Base-by-base conservation (phyloP, 1,284 basidiomycete genomes). In the Pholiota adiposa region DNA sequence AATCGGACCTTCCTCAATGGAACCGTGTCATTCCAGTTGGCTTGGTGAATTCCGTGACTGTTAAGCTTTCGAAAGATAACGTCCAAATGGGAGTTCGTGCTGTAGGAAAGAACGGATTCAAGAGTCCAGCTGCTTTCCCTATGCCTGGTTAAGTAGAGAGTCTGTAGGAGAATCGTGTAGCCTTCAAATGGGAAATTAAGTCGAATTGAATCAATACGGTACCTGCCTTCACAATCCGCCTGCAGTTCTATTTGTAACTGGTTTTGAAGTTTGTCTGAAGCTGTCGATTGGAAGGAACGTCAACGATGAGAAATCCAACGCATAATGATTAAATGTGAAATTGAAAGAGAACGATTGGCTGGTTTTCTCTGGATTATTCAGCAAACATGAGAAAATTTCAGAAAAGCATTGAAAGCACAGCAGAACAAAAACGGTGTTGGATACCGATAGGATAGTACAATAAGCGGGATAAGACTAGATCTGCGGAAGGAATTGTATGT, bases 1-100 rank as follows among this genome's bases (percentile, higher is more conserved):
- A 79, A 59, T 80, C 78, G 36, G 78, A 81, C 51, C 75, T 73
- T 56, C 72, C 79, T 23, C 73, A 77, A 36, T 84, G 82, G 82
- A 76, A 78, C 34, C 73, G 79, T 66, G 77, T 79, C 2, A 75
- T 84, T 18, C 75, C 78, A n/a, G 81, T 84, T 16, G 82, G 82
- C 1, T 67, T 78, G 55, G 76, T 78, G 25, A 74, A 68, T 27
- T 71, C 66, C 43, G 72, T 72, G 44, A 83, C 77, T 27, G 70
- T 83, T 21, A 64, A 73, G 40, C 56, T 82, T 46, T 78, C 79
- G 29, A 84, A 83, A 67, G 81, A 84, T 64, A 83, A 84, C 65
- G 81, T 78, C 33, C 74, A 80, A 44, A 75, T 83, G 62, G 81
- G 79, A 0, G 78, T 83, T 36, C 72, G 81, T 51, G 80, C 81